Evolutionary conservation across 768 basidiomycete species (phyloP), one percentile per base, ranked within the genome.

Genomic region (Trametopsis cervina): DNA sequence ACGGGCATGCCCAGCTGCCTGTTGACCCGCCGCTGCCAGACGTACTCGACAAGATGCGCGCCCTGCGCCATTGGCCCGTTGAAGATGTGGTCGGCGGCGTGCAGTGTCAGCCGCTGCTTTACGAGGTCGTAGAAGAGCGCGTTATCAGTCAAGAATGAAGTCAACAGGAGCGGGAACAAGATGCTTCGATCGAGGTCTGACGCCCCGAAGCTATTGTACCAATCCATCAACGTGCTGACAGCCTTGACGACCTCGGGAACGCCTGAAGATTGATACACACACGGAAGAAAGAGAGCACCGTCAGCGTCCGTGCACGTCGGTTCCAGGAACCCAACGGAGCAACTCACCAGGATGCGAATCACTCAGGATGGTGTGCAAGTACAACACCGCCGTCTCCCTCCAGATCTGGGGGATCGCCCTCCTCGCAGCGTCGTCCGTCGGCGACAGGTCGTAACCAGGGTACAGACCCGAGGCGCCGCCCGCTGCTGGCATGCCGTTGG

Each of bases 121-220:
- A 59, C 46, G 61, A 83, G 78, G 60, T 87, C 79, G 40, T 55
- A 57, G 49, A 56, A 44, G 46, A 57, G 42, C 36, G 52, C 76
- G 61, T 83, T 78, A 62, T 86, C 80, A 39, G 84, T 77, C 74
- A 89, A 74, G 62, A 80, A 80, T 4, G 83, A 88, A 24, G 82
- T 80, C 36, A 91, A 68, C 60, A 80, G 83, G 47, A 87, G 74
- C 23, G 88, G 86, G 64, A 89, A 83, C 18, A 86, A 69, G 36
- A 89, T 63, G 6, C 76, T 72, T 48, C 84, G 77, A 62, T 91
- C 88, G 37, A 78, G 63, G 49, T 76, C 70, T 13, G 81, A 80
- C 36, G 77, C 64, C 22, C 73, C 75, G 44, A 88, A 60, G 54
- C 75, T 73, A 48, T 69, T 66, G 46, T 88, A 60, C 18, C 74